Evolutionary conservation across 2,329 filamentous ascomycete genomes (phyloP), one percentile per base, ranked within the genome.

Genomic region (Myotisia sp.): DNA sequence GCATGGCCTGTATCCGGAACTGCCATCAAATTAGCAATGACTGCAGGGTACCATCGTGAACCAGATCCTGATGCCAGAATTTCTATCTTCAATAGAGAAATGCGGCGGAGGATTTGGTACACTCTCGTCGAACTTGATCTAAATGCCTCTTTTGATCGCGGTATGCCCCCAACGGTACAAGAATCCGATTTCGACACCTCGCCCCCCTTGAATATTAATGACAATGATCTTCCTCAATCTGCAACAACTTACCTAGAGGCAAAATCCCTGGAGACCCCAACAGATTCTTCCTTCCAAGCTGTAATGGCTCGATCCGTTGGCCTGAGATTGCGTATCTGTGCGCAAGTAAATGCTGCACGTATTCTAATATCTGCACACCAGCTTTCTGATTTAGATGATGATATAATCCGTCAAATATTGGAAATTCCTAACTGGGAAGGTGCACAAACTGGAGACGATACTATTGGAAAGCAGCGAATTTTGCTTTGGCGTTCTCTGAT

Each of bases 81-180:
- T 9, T 58, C 55, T 0, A 36, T 44, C 1, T 62, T 62, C 37
- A 55, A 60, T 20, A 54, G 54, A 34, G 59, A 63, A 42, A 60
- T 62, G 62, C 62, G 70, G 33, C 59, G 67, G 34, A 59, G 70
- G 27, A 51, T 75, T 2, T 75, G 71, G 71, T 59, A 58, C 2
- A 71, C 70, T 1, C 67, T 72, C 6, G 51, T 68, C 6, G 69
- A 74, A 42, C 50, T 74, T 17, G 70, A 74, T 36, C 47, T 72
- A 2, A 68, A 73, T 42, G 59, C 66, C 0, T 66, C 67, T 1
- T 51, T 73, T 9, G 68, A 73, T 40, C 58, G 60, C 8, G 71
- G 71, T 1, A 65, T 74, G 53, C 62, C 65, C 2, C 63, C 68
- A 24, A 55, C 53, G 2, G 37, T 63, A 9, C 57, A 58, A 27